Base-by-base conservation (phyloP, 345 rosid species). In the Lepidium didymum region DNA sequence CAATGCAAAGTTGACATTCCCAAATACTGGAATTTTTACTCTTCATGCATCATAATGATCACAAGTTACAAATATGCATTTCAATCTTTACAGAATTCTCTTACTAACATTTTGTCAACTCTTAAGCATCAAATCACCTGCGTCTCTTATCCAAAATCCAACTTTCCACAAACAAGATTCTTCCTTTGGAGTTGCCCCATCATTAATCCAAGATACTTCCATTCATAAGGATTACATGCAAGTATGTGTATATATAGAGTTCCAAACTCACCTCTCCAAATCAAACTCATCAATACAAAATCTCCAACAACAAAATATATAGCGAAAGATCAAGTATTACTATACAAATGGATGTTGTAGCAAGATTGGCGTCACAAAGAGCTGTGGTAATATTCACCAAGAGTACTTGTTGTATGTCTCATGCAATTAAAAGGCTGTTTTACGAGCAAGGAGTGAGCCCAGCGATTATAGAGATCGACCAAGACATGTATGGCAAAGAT, bases 301-400 rank as follows among this genome's bases (percentile, higher is more conserved):
- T 54, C 44, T 62, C 21, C 13, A 68, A 53, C 4, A 54, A 64
- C 11, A 27, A 51, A 15, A 56, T 0, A 72, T 12, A 57, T 4
- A 76, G 16, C 41, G 29, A 67, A 60, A 51, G 36, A 6, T 29
- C 7, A 6, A 73, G 34, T 23, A 58, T 11, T 51, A 66, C 43
- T 15, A 65, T n/a, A 55, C n/a, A 70, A 35, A 93, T 93, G 98
- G 98, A 93, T 68, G 70, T 84, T 14, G 84, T 93, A 8, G 81
- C 80, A 13, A 93, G 78, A 70, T 64, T 93, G 69, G 92, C 89
- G 13, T 83, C 96, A 1, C 94, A 88, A 53, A 93, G 84, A 81
- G 96, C 96, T n/a, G 97, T 93, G 80, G 97, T 93, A 84, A 93
- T 90, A 45, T 93, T 90, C 85, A 90, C 97, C 85, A 90, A 88